phyloP scores from a whole-genome alignment of 192 early-diverging fungal genomes.

The Phycomyces blakesleeanus region DNA sequence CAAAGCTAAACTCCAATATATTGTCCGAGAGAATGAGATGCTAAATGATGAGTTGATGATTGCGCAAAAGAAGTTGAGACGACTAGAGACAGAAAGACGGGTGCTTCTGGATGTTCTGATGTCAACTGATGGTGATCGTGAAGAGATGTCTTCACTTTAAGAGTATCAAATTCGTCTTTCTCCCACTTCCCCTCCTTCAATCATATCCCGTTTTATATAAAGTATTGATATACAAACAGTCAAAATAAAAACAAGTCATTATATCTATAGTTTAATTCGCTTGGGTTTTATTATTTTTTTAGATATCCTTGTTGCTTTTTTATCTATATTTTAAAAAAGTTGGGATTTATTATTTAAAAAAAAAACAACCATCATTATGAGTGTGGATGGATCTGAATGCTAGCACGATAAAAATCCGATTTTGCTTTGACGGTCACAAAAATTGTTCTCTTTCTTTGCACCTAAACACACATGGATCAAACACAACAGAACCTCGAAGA shows the following conservation, averaged over 20 bases:
- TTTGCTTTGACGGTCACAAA: neutral
- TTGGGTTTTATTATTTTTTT: no score
- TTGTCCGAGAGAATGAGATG: conserved; percentile 44
- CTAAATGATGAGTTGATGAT: conserved; percentile 36
- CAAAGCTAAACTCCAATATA: conserved; percentile 41
- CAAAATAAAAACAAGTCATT: no score
- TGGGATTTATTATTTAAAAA: no score
- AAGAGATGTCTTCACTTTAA: neutral
- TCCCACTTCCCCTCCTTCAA: neutral
- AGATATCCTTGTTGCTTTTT: no score
- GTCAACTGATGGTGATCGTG: conserved; percentile 16
- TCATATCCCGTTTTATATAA: neutral
- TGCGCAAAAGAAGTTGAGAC: conserved; percentile 31
- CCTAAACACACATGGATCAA: neutral
- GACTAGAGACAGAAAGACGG: conserved; percentile 39
- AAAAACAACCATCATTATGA: no score
- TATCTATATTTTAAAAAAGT: no score
- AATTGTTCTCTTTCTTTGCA: neutral
- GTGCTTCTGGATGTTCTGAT: conserved; percentile 41
- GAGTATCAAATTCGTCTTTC: neutral
- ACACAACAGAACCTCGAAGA: no score
- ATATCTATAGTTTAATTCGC: no score
- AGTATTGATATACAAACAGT: neutral
- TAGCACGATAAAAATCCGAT: no score
- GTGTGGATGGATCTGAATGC: no score